phyloP scores from a whole-genome alignment of 2,329 filamentous ascomycete genomes.

The Trichoderma pleuroti region DNA sequence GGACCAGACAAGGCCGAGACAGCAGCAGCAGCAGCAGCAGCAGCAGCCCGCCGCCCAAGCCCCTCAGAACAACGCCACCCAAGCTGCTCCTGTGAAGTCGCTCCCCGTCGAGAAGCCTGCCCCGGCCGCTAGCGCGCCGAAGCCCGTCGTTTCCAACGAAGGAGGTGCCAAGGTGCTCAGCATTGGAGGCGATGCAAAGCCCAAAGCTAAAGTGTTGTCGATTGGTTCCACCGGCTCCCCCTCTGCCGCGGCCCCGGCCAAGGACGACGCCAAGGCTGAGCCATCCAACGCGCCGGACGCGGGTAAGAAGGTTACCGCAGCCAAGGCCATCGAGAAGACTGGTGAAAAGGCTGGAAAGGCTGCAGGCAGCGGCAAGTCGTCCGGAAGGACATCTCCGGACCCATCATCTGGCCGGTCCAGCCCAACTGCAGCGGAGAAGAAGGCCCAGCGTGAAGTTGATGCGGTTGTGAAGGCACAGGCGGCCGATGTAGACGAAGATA shows the following conservation, averaged over 20 bases:
- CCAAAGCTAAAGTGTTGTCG: constrained; percentile 47
- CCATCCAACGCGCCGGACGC: constrained; percentile 56
- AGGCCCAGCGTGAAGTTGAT: constrained; percentile 64
- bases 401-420: constrained; percentile 83
- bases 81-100: constrained; percentile 38
- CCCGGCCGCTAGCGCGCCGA: constrained; percentile 41
- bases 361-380: constrained; percentile 40
- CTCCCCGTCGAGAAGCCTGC: constrained; percentile 36
- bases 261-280: constrained; percentile 48
- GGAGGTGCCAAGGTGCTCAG: constrained; percentile 63
- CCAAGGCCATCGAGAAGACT: constrained; percentile 89
- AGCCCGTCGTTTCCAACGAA: constrained; percentile 53
- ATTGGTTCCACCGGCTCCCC: constrained; percentile 33
- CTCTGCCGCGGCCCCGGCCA: constrained; percentile 30
- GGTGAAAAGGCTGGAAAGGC: constrained; percentile 57
- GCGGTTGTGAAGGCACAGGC: constrained; percentile 79
- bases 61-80: constrained; percentile 38
- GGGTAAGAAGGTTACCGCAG: constrained; percentile 77
- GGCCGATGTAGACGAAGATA: constrained; percentile 66
- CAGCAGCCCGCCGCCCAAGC: constrained; percentile 9
- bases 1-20: no score
- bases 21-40: no score
- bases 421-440: constrained; percentile 59
- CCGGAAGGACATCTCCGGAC: constrained; percentile 74
- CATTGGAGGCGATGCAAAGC: constrained; percentile 60